Percentiles rank a stretch among this genome's conserved stretches.
These are phyloP conservation scores for Rhynchospora breviuscula DNA, from an alignment of 176 grass and related monocot genomes.

Conservation along the genomic window DNA sequence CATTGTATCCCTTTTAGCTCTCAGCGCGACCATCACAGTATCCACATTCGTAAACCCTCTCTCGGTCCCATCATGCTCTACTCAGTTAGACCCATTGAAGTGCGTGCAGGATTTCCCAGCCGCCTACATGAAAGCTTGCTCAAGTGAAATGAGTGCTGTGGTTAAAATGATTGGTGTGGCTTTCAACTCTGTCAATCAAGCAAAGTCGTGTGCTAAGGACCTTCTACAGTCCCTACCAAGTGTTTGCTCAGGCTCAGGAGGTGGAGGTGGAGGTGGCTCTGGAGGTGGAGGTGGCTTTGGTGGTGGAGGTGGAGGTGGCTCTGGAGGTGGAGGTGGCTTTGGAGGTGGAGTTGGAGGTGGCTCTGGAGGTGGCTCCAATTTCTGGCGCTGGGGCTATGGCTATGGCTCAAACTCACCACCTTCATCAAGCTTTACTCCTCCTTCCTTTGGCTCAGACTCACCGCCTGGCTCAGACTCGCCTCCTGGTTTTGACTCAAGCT, in stretches of 20 bases:
- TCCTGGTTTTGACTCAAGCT: too few species aligned
- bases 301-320: too few species aligned
- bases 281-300: too few species aligned
- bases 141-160: neutral
- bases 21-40: neutral
- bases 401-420: too few species aligned
- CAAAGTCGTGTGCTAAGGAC: neutral
- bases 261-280: too few species aligned
- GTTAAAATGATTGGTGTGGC: neutral
- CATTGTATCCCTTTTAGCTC: neutral
- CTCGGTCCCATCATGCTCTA: neutral
- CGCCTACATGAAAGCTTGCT: neutral
- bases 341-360: too few species aligned
- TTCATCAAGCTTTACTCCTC: too few species aligned
- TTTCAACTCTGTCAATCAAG: neutral
- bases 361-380: too few species aligned
- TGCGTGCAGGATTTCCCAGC: neutral
- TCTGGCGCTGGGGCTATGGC: too few species aligned
- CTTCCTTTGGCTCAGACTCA: too few species aligned
- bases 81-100: neutral
- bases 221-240: neutral
- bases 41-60: slow-evolving; percentile 9
- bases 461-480: too few species aligned
- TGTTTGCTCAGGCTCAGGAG: neutral
- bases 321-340: too few species aligned